Conservation (phyloP, 352 stramenopile species). For the Phytopythium chamaehyphon region DNA sequence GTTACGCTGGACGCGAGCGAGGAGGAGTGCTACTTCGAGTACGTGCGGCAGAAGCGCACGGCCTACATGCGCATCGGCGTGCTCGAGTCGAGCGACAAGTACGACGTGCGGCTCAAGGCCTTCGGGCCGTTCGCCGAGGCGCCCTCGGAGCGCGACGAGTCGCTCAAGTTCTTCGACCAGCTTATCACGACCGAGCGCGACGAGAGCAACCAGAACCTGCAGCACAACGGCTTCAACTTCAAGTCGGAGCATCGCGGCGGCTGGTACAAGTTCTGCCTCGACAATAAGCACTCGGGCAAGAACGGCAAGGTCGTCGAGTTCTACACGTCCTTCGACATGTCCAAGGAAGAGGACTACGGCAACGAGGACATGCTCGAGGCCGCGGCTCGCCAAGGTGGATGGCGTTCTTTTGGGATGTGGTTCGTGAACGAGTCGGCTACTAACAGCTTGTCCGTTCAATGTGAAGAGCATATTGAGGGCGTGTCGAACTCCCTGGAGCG, state of each 20-base stretch:
- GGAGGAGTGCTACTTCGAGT: conserved; percentile 82
- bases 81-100: conserved; percentile 58
- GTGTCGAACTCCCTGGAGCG: conserved; percentile 58
- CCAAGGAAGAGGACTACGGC: conserved; percentile 68
- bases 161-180: conserved; percentile 78
- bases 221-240: conserved; percentile 87
- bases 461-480: conserved; percentile 62
- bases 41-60: conserved; percentile 81
- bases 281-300: conserved; percentile 69
- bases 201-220: conserved; percentile 63
- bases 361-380: conserved; percentile 72
- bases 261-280: conserved; percentile 85
- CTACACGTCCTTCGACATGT: conserved; percentile 77
- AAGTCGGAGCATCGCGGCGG: conserved; percentile 78
- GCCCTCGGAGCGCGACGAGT: conserved; percentile 37
- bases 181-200: conserved; percentile 59
- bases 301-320: conserved; percentile 71
- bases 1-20: conserved; percentile 41
- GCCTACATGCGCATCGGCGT: conserved; percentile 81
- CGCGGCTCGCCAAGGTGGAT: conserved; percentile 59
- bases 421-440: background rate
- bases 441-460: background rate
- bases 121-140: conserved; percentile 60
- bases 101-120: conserved; percentile 75
- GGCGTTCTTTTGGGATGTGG: conserved; percentile 4